These are phyloP conservation scores for Nasturtium officinale DNA, from an alignment of 345 rosid species.

Conservation along the genomic window DNA sequence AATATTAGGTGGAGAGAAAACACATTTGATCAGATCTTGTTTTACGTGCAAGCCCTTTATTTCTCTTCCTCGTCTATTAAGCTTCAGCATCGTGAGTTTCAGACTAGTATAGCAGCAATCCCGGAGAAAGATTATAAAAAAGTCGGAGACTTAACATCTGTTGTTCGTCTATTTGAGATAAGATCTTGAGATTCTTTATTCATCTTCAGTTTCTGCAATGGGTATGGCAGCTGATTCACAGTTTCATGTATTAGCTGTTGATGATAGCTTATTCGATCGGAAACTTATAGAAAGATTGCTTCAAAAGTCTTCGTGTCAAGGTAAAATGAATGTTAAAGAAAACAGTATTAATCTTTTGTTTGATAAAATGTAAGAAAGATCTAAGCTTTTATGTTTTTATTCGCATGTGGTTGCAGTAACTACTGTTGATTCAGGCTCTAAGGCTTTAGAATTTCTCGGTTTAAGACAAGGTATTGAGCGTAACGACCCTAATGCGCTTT, in stretches of 20 bases:
- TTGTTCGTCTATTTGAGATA: conserved; percentile 19
- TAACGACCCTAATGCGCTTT: conserved; percentile 26
- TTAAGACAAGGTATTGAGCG: conserved; percentile 31
- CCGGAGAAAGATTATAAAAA: not conserved
- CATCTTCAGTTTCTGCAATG: conserved; percentile 45
- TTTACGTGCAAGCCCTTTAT: conserved; percentile 34
- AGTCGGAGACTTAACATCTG: conserved; percentile 38
- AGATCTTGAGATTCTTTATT: conserved; percentile 20
- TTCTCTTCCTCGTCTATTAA: not conserved
- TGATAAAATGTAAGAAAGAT: not conserved
- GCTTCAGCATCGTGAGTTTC: conserved; percentile 1
- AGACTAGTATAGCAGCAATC: not conserved
- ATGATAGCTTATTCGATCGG: conserved; percentile 80
- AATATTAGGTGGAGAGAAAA: conserved; percentile 54
- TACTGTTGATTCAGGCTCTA: conserved; percentile 85
- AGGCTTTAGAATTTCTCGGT: conserved; percentile 88
- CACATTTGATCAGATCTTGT: conserved; percentile 52
- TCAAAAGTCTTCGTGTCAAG: conserved; percentile 89
- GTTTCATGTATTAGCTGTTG: conserved; percentile 96
- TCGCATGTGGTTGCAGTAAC: conserved; percentile 55
- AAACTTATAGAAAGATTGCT: conserved; percentile 89
- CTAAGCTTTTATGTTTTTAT: conserved; percentile 21
- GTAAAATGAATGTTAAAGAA: conserved; percentile 35
- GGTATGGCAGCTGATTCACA: conserved; percentile 59
- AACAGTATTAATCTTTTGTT: not conserved